A percentile compares a stretch with the other conserved stretches of the same genome.
Evolutionary conservation across 1,284 basidiomycete species (phyloP).

Genomic region (Ceratobasidium sp.): DNA sequence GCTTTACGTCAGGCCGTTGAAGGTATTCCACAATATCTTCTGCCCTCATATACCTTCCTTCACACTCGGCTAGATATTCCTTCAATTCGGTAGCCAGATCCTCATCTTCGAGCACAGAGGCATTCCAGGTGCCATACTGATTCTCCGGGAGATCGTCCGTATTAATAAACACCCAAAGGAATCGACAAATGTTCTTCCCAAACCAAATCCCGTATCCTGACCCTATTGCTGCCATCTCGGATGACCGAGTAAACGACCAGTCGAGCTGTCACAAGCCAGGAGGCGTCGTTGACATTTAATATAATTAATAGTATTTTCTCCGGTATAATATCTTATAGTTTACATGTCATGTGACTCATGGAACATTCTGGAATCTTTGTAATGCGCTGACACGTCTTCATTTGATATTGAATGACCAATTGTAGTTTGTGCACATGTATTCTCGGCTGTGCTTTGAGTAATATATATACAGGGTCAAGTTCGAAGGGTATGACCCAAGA

Average conservation of each 20-base stretch:
- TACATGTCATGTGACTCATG: too few relatives aligned
- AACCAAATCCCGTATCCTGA: not conserved
- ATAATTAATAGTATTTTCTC: too few relatives aligned
- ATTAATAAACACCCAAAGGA: not conserved
- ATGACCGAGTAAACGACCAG: not conserved
- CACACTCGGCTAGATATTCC: not conserved
- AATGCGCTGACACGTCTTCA: too few relatives aligned
- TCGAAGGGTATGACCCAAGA: too few relatives aligned
- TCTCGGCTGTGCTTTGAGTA: too few relatives aligned
- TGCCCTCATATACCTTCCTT: slow-evolving; percentile 36
- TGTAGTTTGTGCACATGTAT: too few relatives aligned
- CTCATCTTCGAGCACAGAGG: slow-evolving; percentile 6
- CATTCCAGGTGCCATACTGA: slow-evolving; percentile 24
- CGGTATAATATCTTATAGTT: too few relatives aligned
- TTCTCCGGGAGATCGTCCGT: not conserved
- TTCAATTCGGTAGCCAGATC: slow-evolving; percentile 3
- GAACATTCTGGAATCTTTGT: too few relatives aligned
- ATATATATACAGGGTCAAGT: too few relatives aligned
- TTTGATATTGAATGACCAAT: too few relatives aligned
- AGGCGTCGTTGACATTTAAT: too few relatives aligned
- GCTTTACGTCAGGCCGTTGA: not conserved
- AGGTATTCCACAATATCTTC: slow-evolving; percentile 36
- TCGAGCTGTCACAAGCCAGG: too few relatives aligned
- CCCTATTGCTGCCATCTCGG: slow-evolving; percentile 4
- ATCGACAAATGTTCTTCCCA: not conserved